phyloP scores from a whole-genome alignment of 2,329 filamentous ascomycete genomes.

The Cordyceps tenuipes region DNA sequence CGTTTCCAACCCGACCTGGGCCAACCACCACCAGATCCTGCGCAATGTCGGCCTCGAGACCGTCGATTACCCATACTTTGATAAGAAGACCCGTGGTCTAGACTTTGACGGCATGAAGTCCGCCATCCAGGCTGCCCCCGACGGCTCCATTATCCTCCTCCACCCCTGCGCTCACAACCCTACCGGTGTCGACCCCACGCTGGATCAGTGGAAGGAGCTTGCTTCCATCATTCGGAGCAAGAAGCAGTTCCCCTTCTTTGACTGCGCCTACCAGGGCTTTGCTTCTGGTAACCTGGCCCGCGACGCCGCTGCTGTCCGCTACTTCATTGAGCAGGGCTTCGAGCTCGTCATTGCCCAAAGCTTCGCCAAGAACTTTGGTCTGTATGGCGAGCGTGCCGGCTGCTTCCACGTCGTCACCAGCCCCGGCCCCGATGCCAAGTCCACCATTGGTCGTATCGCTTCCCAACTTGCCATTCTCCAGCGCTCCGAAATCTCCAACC shows the following conservation, averaged over 20 bases:
- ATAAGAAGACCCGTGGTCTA: slow-evolving; percentile 76
- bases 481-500: slow-evolving; percentile 95
- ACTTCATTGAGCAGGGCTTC: slow-evolving; percentile 89
- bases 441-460: slow-evolving; percentile 57
- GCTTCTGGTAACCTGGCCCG: slow-evolving; percentile 79
- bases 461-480: slow-evolving; percentile 91
- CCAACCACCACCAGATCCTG: slow-evolving; percentile 98
- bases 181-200: slow-evolving; percentile 89
- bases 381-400: slow-evolving; percentile 93
- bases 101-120: slow-evolving; percentile 85
- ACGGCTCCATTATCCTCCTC: slow-evolving; percentile 77
- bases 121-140: slow-evolving; percentile 60
- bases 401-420: slow-evolving; percentile 90
- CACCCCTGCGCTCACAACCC: slow-evolving; percentile 98
- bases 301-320: slow-evolving; percentile 86
- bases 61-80: slow-evolving; percentile 89
- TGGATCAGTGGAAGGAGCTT: slow-evolving; percentile 90
- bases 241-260: slow-evolving; percentile 95
- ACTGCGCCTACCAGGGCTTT: slow-evolving; percentile 96
- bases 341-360: slow-evolving; percentile 83
- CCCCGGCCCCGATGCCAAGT: slow-evolving; percentile 57
- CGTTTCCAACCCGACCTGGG: slow-evolving; percentile 93
- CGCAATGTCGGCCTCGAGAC: slow-evolving; percentile 74
- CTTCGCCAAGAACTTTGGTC: slow-evolving; percentile 96
- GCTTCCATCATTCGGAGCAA: slow-evolving; percentile 67